A percentile compares a stretch with the other conserved stretches of the same genome.
phyloP scores from a whole-genome alignment of 495 filamentous ascomycete genomes.

The Neurospora sp. region DNA sequence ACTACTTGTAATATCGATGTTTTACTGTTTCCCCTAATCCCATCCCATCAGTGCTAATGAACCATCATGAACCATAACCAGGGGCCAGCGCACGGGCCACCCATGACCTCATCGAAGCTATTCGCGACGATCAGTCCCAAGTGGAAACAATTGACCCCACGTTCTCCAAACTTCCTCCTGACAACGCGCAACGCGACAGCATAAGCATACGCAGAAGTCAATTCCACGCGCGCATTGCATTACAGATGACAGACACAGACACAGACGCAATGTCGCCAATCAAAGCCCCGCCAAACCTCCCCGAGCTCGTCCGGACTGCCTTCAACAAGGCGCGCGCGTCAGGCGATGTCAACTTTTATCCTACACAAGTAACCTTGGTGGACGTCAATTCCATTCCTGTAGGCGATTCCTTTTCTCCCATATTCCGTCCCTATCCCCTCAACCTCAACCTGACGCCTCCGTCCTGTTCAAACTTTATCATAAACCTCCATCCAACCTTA shows the following conservation, averaged over 20 bases:
- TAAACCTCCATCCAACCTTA: no score
- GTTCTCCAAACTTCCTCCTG: background rate
- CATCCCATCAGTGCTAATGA: background rate
- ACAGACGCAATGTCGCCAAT: slow-evolving; percentile 13
- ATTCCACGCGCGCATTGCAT: background rate
- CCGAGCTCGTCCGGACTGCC: slow-evolving; percentile 43
- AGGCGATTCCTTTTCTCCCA: background rate
- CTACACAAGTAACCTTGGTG: slow-evolving; percentile 47
- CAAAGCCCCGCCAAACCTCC: slow-evolving; percentile 29
- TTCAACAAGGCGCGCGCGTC: slow-evolving; percentile 44
- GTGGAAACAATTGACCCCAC: background rate
- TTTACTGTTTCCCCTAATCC: no score
- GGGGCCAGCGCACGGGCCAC: slow-evolving; percentile 15
- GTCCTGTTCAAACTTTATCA: no score
- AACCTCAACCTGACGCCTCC: no score
- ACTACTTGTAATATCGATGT: background rate
- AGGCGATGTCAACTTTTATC: slow-evolving; percentile 49
- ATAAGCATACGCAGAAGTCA: background rate
- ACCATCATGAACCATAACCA: background rate
- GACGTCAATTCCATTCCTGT: slow-evolving; percentile 46
- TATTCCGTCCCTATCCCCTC: no score
- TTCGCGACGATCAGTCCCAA: slow-evolving; percentile 3
- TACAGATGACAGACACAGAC: slow-evolving; percentile 3
- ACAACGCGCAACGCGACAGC: background rate
- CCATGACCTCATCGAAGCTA: slow-evolving; percentile 28